A percentile compares a stretch with the other conserved stretches of the same genome.
Evolutionary conservation across 176 grass and related monocot species (phyloP).

Genomic region (Oryza rufipogon): DNA sequence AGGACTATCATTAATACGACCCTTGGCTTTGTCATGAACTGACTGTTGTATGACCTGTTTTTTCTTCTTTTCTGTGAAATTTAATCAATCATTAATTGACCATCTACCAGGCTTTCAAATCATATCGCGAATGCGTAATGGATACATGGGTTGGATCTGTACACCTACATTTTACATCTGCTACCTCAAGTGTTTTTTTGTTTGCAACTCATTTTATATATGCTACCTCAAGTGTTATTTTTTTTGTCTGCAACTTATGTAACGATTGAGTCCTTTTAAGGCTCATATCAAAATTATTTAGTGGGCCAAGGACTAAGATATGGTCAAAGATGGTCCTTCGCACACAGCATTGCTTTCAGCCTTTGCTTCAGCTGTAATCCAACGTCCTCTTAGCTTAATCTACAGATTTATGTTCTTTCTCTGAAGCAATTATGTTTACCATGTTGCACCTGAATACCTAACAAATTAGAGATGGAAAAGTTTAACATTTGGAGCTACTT

Average conservation of each 20-base stretch:
- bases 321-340: background rate
- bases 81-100: background rate
- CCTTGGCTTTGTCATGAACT: background rate
- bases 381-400: background rate
- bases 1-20: background rate
- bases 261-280: background rate
- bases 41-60: background rate
- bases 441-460: background rate
- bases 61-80: background rate
- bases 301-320: background rate
- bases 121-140: background rate
- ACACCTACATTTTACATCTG: background rate
- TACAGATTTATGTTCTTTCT: background rate
- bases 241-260: background rate
- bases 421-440: background rate
- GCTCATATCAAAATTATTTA: background rate
- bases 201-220: background rate
- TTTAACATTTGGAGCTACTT: background rate
- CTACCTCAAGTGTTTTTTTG: background rate
- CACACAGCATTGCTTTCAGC: background rate
- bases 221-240: background rate
- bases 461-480: background rate
- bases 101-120: background rate
- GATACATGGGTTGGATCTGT: background rate
- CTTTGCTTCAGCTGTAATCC: constrained; percentile 13